Percentiles rank a stretch among this genome's conserved stretches.
Evolutionary conservation across 768 basidiomycete species (phyloP).

Genomic region (Cystofilobasidium ferigula): DNA sequence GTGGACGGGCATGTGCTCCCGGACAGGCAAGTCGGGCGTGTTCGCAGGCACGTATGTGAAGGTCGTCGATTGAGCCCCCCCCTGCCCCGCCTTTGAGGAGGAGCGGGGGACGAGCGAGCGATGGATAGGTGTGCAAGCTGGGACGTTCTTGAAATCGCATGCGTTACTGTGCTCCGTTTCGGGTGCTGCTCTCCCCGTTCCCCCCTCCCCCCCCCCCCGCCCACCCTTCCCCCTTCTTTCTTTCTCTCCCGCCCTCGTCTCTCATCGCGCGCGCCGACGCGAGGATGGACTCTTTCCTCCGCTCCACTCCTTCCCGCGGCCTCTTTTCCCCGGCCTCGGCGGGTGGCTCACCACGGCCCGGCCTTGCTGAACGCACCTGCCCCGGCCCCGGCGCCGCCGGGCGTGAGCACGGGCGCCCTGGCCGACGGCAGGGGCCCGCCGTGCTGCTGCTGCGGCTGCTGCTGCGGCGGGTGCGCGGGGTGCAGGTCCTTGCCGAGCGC

Average conservation of each 20-base stretch:
- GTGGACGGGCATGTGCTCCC: slow-evolving; percentile 15
- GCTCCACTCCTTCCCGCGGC: too few relatives aligned
- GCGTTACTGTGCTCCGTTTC: too few relatives aligned
- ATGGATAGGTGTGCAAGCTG: neutral
- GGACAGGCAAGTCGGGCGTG: neutral
- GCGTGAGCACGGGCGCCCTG: neutral
- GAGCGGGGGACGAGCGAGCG: neutral
- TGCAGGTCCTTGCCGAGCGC: neutral
- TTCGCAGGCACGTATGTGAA: slow-evolving; percentile 18
- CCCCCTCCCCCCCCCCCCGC: too few relatives aligned
- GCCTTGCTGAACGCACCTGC: neutral
- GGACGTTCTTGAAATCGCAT: too few relatives aligned
- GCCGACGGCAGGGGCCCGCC: neutral
- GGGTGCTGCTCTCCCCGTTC: too few relatives aligned
- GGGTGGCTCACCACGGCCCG: neutral
- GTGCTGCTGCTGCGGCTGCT: too few relatives aligned
- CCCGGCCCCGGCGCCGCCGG: neutral
- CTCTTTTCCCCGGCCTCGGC: too few relatives aligned
- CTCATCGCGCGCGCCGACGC: too few relatives aligned
- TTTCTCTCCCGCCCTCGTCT: too few relatives aligned
- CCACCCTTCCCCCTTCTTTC: too few relatives aligned
- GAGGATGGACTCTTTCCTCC: too few relatives aligned
- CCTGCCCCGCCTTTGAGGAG: neutral
- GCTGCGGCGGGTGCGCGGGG: neutral
- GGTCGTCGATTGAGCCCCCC: slow-evolving; percentile 1